These are phyloP conservation scores for Stachybotrys chartarum DNA, from an alignment of 2,329 filamentous ascomycete species.

Conservation along the genomic window DNA sequence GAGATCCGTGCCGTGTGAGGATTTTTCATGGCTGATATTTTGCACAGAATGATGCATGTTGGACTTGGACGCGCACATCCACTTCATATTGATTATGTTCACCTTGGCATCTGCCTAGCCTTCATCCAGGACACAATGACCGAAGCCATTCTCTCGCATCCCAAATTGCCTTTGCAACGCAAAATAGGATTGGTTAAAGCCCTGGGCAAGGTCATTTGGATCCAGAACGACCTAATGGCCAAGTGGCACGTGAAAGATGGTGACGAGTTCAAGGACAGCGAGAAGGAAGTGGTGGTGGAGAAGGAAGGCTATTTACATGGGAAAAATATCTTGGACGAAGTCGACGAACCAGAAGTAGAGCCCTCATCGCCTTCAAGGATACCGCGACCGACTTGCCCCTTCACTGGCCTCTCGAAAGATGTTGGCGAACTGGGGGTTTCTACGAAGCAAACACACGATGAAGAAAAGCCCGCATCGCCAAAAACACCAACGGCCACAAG, in stretches of 20 bases:
- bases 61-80: slow-evolving; percentile 65
- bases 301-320: slow-evolving; percentile 59
- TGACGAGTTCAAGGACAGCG: slow-evolving; percentile 46
- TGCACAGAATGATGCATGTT: slow-evolving; percentile 66
- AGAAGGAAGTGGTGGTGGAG: slow-evolving; percentile 44
- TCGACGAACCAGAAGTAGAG: slow-evolving; percentile 9
- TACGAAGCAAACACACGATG: neutral
- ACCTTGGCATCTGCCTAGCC: slow-evolving; percentile 64
- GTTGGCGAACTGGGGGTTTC: neutral
- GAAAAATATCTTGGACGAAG: slow-evolving; percentile 31
- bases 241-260: slow-evolving; percentile 71
- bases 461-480: neutral
- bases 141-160: slow-evolving; percentile 68
- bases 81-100: slow-evolving; percentile 73
- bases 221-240: slow-evolving; percentile 81
- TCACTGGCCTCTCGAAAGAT: neutral
- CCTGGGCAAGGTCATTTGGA: slow-evolving; percentile 76
- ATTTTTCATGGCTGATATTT: neutral
- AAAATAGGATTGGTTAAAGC: slow-evolving; percentile 72
- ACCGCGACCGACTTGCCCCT: slow-evolving; percentile 4
- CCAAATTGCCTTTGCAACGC: slow-evolving; percentile 55
- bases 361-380: slow-evolving; percentile 3
- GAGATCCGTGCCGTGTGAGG: neutral
- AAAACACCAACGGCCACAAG: neutral
- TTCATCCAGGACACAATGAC: slow-evolving; percentile 74